A percentile compares a stretch with the other conserved stretches of the same genome.
Conservation (phyloP, 306 rosid species). For the Comarum palustre region DNA sequence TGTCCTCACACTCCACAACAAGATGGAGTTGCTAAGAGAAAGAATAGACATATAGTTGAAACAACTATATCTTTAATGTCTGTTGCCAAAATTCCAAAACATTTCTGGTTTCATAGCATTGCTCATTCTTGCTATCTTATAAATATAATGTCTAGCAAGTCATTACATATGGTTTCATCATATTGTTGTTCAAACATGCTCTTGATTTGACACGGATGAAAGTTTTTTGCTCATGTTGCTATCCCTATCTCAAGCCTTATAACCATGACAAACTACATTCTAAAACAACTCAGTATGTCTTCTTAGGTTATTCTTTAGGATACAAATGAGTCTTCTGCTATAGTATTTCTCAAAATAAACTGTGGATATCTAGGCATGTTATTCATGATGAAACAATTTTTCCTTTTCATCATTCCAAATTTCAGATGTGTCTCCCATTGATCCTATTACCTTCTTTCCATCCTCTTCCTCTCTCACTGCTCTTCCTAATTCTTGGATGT, state of each 20-base stretch:
- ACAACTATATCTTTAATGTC: too few relatives aligned
- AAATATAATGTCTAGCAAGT: too few relatives aligned
- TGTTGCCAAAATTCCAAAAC: too few relatives aligned
- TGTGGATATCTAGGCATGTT: not conserved
- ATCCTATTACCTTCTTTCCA: not conserved
- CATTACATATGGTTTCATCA: too few relatives aligned
- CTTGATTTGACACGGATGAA: not conserved
- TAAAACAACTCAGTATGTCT: not conserved
- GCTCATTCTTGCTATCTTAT: too few relatives aligned
- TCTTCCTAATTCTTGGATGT: too few relatives aligned
- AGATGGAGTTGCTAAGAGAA: not conserved
- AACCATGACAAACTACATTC: not conserved
- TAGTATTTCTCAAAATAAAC: too few relatives aligned
- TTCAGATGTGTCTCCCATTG: not conserved
- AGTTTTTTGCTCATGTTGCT: not conserved
- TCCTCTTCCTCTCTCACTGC: too few relatives aligned
- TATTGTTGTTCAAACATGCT: not conserved
- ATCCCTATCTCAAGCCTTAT: not conserved
- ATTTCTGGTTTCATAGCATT: too few relatives aligned
- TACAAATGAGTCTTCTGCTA: not conserved
- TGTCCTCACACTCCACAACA: not conserved
- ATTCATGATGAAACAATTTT: not conserved
- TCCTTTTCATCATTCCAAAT: not conserved
- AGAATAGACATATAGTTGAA: too few relatives aligned
- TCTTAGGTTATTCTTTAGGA: not conserved